Evolutionary conservation across 1,284 basidiomycete species (phyloP), one percentile per base, ranked within the genome.

Genomic region (Agroathelia rolfsii): DNA sequence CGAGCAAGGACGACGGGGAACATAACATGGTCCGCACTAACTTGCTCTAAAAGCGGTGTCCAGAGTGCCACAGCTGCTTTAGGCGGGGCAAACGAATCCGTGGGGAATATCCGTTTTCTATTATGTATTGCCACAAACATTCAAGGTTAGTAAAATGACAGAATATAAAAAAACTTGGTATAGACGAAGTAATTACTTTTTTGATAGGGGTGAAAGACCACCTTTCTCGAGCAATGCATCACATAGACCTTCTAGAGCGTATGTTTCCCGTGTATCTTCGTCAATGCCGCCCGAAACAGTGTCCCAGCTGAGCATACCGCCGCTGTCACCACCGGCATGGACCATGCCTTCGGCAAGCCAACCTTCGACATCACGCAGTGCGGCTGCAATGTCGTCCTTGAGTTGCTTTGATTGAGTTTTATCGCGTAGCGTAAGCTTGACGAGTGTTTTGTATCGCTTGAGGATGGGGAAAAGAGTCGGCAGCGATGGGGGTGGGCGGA

Each of bases 281-380:
- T 57, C 59, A 38, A 52, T 52, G 11, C 50, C 46, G 17, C 52
- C n/a, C n/a, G n/a, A n/a, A 37, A 37, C 46, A 31, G 37, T 48
- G 47, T 54, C 63, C 69, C 64, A 72, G 36, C 61, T 69, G 35
- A 69, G 55, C 19, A 63, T 62, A 31, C 62, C 59, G 2, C 55
- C 45, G 0, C 52, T 52, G 6, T 69, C 53, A 34, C 72, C 67
- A 2, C 69, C 68, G 5, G 69, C 66, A n/a, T n/a, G n/a, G 6
- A 83, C 65, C 47, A 69, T 77, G 24, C 74, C 77, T 49, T 82
- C 82, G 11, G 69, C 62, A 24, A 85, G 69, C 80, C 83, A 88
- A 20, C 79, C 61, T 43, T 85, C 76, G 20, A 76, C 53, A 39
- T 73, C 73, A 39, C 68, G 68, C 38, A 73, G 51, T 16, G 68